Conservation (phyloP, 179 eudicot genomes). For the Actinidia arguta region DNA sequence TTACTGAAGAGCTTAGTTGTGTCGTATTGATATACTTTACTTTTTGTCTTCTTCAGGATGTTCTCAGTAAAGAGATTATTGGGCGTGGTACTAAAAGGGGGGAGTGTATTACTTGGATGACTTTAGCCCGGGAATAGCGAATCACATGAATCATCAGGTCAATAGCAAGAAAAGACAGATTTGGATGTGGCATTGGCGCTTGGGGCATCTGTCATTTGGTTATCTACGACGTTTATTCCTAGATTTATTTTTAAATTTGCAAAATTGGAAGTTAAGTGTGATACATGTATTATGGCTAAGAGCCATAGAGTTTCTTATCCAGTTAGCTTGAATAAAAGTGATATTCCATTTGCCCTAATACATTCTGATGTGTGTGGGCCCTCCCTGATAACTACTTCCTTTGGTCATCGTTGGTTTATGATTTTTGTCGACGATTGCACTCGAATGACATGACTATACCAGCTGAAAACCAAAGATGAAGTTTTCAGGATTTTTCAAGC, state of each 20-base stretch:
- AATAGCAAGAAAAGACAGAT: neutral
- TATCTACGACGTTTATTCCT: neutral
- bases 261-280: neutral
- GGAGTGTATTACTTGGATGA: conserved; percentile 13
- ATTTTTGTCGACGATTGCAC: conserved; percentile 18
- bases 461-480: conserved; percentile 20
- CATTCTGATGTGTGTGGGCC: conserved; percentile 8
- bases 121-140: neutral
- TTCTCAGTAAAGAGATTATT: conserved; percentile 13
- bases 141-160: neutral
- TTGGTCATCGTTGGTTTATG: neutral
- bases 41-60: neutral
- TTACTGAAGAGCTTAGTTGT: neutral
- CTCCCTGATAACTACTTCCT: neutral
- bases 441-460: conserved; percentile 18
- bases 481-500: conserved; percentile 11
- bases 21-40: neutral
- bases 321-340: conserved; percentile 11
- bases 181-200: neutral
- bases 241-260: neutral
- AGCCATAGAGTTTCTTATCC: conserved; percentile 12
- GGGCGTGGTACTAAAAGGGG: conserved; percentile 16
- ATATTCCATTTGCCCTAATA: conserved; percentile 14
- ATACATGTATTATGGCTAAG: conserved; percentile 7
- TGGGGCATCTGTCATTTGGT: neutral